phyloP scores from a whole-genome alignment of 2,329 filamentous ascomycete genomes.

The Talaromyces sp. region DNA sequence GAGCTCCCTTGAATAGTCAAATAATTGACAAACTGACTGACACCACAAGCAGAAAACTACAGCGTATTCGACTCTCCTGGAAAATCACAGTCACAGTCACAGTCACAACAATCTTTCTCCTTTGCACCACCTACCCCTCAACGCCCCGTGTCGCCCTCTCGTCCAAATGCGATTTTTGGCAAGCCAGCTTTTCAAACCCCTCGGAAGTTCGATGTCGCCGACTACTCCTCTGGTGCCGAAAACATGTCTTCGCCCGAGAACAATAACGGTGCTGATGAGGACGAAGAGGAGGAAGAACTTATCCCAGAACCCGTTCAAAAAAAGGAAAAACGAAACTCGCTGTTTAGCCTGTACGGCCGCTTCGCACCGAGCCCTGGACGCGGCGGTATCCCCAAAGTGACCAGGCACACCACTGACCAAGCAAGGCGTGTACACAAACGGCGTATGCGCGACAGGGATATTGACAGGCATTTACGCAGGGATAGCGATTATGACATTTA shows the following conservation, averaged over 20 bases:
- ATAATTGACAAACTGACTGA: neutral
- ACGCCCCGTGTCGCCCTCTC: conserved; percentile 21
- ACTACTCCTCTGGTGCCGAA: conserved; percentile 44
- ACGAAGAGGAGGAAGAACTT: conserved; percentile 24
- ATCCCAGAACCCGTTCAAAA: conserved; percentile 38
- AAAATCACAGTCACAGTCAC: conserved; percentile 45
- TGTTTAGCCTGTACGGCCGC: conserved; percentile 37
- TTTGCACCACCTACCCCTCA: conserved; percentile 37
- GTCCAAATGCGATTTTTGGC: conserved; percentile 26
- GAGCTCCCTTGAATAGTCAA: conserved; percentile 11
- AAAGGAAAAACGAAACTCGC: conserved; percentile 31
- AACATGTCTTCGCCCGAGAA: conserved; percentile 38
- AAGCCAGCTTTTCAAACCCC: conserved; percentile 45
- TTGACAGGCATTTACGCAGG: conserved; percentile 36
- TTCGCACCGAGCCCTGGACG: conserved; percentile 52
- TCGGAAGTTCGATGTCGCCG: conserved; percentile 35
- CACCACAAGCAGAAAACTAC: neutral
- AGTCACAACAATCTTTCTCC: conserved; percentile 44
- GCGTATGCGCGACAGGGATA: conserved; percentile 41
- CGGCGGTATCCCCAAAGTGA: conserved; percentile 56
- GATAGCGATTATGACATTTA: conserved; percentile 32
- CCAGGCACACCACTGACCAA: conserved; percentile 40
- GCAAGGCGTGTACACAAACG: conserved; percentile 44
- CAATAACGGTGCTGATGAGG: conserved; percentile 34
- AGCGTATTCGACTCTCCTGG: conserved; percentile 41